Base-by-base conservation (phyloP, 257 asterid species). In the Pogostemon cablin region DNA sequence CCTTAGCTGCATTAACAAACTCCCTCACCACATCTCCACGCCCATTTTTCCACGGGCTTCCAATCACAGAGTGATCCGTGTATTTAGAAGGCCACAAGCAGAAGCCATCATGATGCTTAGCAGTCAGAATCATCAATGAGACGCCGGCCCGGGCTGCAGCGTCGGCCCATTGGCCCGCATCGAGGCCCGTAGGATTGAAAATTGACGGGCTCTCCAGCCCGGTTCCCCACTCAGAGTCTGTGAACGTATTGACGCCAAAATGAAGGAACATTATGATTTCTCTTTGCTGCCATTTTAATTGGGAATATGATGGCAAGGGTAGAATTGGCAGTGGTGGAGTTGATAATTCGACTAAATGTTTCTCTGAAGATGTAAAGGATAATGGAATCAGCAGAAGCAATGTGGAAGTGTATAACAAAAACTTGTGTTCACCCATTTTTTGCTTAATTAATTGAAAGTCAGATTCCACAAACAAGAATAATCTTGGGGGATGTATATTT, bases 101-200 rank as follows among this genome's bases (percentile, higher is more conserved):
- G 62, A 93, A 93, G 3, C 98, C 98, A 15, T 93, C 98, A 61
- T 93, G 98, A 62, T 93, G 98, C 77, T 93, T 93, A 25, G 96
- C 96, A 0, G 98, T 93, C 71, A 93, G 96, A 17, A 89, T 87
- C 79, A 81, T 79, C 17, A 93, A 77, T 0, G 98, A 87, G 52
- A 85, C 72, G 1, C 96, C 96, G 11, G 96, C 90, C 48, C 74
- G 76, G 37, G 78, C 88, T 0, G 92, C 96, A 0, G 91, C 62
- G 34, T 90, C 95, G 35, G 87, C 89, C 98, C 98, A 93, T 59
- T 93, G 98, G 74, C 7, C 53, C 8, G 96, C 80, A 42, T 89
- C 61, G 15, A 93, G 87, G 53, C 77, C 75, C 25, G 80, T 83
- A 0, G 98, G 98, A 15, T 90, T 75, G 79, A 91, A 93, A 4